A percentile compares a stretch with the other conserved stretches of the same genome.
phyloP scores from a whole-genome alignment of 768 basidiomycete genomes.

The Leccinellum albellum region DNA sequence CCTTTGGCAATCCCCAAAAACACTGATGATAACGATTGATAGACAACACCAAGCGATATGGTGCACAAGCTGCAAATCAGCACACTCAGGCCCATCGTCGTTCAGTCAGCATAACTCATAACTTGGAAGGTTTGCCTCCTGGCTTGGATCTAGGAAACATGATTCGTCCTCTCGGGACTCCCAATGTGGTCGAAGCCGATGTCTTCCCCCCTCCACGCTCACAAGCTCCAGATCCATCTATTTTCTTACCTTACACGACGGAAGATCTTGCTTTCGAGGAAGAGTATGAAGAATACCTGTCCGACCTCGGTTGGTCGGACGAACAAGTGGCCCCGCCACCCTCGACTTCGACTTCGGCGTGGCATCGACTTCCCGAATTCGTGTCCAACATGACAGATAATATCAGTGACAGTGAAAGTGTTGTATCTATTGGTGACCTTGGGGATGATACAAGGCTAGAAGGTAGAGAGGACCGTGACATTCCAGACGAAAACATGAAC shows the following conservation, averaged over 20 bases:
- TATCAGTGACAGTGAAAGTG: constrained; percentile 93
- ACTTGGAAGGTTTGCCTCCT: constrained; percentile 70
- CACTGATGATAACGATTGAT: constrained; percentile 8
- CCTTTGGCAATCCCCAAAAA: neutral
- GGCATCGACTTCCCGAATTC: constrained; percentile 80
- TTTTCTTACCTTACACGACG: constrained; percentile 86
- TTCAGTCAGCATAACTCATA: constrained; percentile 80
- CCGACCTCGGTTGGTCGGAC: constrained; percentile 77
- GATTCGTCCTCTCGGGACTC: constrained; percentile 70
- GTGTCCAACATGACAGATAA: constrained; percentile 78
- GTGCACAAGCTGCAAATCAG: constrained; percentile 47
- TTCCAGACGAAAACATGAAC: constrained; percentile 77
- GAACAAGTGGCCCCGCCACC: constrained; percentile 42
- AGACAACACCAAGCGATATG: constrained; percentile 94
- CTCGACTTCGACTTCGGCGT: constrained; percentile 50
- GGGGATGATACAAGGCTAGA: constrained; percentile 74
- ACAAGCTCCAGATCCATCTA: constrained; percentile 76
- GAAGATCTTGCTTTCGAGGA: constrained; percentile 95
- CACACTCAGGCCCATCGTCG: constrained; percentile 67
- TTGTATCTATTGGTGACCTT: constrained; percentile 84
- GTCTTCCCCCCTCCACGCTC: constrained; percentile 94
- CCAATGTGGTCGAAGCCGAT: constrained; percentile 78
- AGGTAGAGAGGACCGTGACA: constrained; percentile 58
- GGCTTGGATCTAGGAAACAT: constrained; percentile 73
- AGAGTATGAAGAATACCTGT: constrained; percentile 94